phyloP scores from a whole-genome alignment of 2,329 filamentous ascomycete species.

The Colletotrichum sp. region DNA sequence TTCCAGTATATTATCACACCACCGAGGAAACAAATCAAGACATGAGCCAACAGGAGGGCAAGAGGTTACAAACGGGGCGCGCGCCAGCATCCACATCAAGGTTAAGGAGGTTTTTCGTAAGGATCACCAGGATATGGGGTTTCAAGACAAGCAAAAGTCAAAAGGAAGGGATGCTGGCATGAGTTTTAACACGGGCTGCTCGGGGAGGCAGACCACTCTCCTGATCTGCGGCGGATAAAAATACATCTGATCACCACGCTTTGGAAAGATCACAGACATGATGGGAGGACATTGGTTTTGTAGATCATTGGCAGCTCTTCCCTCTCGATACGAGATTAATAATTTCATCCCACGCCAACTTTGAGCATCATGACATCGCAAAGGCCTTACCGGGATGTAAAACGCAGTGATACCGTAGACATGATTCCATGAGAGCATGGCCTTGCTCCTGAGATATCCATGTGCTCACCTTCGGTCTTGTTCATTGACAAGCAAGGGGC shows the following conservation, averaged over 20 bases:
- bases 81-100: background rate
- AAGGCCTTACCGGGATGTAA: background rate
- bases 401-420: background rate
- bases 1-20: background rate
- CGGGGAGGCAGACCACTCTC: background rate
- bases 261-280: slow-evolving; percentile 11
- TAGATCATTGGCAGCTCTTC: slow-evolving; percentile 9
- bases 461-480: background rate
- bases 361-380: background rate
- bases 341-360: background rate
- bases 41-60: background rate
- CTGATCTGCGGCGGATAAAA: background rate
- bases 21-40: background rate
- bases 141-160: background rate
- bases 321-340: slow-evolving; percentile 6
- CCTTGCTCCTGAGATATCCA: background rate
- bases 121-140: background rate
- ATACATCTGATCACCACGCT: background rate
- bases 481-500: background rate
- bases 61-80: background rate
- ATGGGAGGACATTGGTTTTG: slow-evolving; percentile 12
- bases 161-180: background rate
- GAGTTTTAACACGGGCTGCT: background rate
- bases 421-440: background rate
- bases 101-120: background rate